Conservation (phyloP, 2,329 filamentous ascomycete genomes). For the Xylaria arbuscula region DNA sequence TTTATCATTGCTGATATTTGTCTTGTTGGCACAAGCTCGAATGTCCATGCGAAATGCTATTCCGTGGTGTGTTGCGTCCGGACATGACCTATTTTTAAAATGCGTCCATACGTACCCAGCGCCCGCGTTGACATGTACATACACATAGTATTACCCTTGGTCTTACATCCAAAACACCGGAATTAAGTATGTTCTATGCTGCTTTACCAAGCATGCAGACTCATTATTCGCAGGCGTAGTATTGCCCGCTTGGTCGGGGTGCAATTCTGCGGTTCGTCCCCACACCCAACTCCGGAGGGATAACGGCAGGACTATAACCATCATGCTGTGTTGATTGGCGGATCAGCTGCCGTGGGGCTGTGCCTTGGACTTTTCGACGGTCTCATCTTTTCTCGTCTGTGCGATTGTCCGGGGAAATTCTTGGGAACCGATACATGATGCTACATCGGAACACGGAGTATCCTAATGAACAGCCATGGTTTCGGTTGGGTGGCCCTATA, state of each 20-base stretch:
- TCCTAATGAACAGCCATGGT: not conserved
- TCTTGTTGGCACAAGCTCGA: slow-evolving; percentile 5
- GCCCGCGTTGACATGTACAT: not conserved
- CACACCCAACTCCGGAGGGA: slow-evolving; percentile 36
- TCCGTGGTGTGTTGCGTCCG: slow-evolving; percentile 15
- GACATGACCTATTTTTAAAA: slow-evolving; percentile 38
- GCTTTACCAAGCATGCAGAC: slow-evolving; percentile 15
- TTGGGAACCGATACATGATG: slow-evolving; percentile 8
- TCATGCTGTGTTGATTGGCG: slow-evolving; percentile 7
- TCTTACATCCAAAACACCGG: slow-evolving; percentile 19
- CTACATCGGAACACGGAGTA: slow-evolving; percentile 8
- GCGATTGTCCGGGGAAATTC: slow-evolving; percentile 3
- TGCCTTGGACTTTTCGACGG: slow-evolving; percentile 30
- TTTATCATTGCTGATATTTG: slow-evolving; percentile 18
- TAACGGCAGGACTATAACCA: slow-evolving; percentile 6
- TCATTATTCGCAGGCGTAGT: slow-evolving; percentile 18
- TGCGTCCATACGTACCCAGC: slow-evolving; percentile 7
- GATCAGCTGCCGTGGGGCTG: slow-evolving; percentile 7
- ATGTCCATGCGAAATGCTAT: slow-evolving; percentile 5
- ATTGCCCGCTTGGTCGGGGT: slow-evolving; percentile 8
- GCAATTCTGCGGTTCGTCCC: slow-evolving; percentile 29
- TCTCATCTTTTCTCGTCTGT: not conserved
- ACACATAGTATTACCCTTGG: not conserved
- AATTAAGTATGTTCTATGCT: slow-evolving; percentile 17
- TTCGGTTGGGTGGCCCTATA: not conserved